Percentiles rank a stretch among this genome's conserved stretches.
Evolutionary conservation across 768 basidiomycete genomes (phyloP).

Genomic region (Trametes villosa): DNA sequence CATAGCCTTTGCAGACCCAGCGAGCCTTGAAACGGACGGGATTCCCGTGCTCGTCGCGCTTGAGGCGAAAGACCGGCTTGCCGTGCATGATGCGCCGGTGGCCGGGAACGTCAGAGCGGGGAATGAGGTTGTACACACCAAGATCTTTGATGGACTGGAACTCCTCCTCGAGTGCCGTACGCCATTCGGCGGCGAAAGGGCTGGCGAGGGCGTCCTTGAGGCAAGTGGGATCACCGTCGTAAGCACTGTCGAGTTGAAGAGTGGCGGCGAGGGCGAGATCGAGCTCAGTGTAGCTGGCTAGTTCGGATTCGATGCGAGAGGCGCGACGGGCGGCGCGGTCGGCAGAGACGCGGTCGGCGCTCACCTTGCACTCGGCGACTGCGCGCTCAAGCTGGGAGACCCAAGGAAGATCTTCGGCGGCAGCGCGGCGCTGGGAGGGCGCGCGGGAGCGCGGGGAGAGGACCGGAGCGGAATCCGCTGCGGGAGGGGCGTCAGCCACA

Average conservation of each 20-base stretch:
- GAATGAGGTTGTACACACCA: conserved; percentile 29
- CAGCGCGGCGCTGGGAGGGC: conserved; percentile 21
- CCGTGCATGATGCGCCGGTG: no score
- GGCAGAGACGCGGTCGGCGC: conserved; percentile 17
- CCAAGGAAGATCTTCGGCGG: conserved; percentile 1
- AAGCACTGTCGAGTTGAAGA: conserved; percentile 23
- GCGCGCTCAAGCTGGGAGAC: background rate
- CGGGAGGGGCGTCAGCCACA: no score
- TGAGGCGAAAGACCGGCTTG: no score
- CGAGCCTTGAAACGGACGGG: no score
- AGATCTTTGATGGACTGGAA: conserved; percentile 19
- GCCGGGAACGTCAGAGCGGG: conserved; percentile 25
- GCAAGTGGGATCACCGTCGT: conserved; percentile 24
- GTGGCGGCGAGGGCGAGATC: conserved; percentile 22
- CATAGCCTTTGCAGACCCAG: conserved; percentile 46
- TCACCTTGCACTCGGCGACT: conserved; percentile 4
- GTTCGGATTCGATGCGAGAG: background rate
- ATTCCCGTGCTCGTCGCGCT: no score
- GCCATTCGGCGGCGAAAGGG: conserved; percentile 28
- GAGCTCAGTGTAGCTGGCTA: background rate
- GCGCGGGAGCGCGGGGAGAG: background rate
- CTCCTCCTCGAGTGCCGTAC: conserved; percentile 29
- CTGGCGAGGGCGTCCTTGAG: conserved; percentile 27
- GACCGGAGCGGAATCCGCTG: no score
- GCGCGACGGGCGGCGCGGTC: background rate